Base-by-base conservation (phyloP, 2,329 filamentous ascomycete genomes). In the Colletotrichum camelliae region DNA sequence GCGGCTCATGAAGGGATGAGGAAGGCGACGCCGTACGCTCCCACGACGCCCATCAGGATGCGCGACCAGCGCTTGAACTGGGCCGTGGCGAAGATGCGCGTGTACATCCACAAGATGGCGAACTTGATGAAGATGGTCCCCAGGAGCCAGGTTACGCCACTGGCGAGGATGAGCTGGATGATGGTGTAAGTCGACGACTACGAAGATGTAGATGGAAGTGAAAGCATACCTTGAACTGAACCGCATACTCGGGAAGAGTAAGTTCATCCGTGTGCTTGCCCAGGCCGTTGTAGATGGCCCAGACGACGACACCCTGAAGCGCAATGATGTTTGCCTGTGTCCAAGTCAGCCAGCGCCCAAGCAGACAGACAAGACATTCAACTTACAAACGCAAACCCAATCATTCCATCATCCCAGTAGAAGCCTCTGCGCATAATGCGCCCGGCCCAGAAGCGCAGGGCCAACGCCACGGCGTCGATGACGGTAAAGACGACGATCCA, bases 41-140 rank as follows among this genome's bases (percentile, higher is more conserved):
- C 70, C 18, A 79, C 75, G n/a, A 81, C 37, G 1, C 37, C 77
- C 72, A 84, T 82, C 2, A 81, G 74, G 15, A 64, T 70, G 16
- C 79, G 80, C 24, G 79, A 79, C 72, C 77, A 80, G 24, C 78
- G 74, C 75, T 79, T 80, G 70, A 83, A 83, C 21, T 60, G 33
- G 7, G 70, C 77, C 7, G 79, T 82, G 5, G 79, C 77, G 57
- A 83, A 84, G 58, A 84, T 80, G 12, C 83, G 77, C 24, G 77
- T 73, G 67, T 82, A 82, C 24, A 84, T 79, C 62, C 78, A 79
- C 39, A 84, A 77, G 71, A 84, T 81, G 3, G 83, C 82, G 12
- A 84, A 29, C 67, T 84, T 84, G 18, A 80, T 78, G 67, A 80
- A 78, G 27, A 81, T 78, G 15, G 80, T 80, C 1, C 74, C 79